A percentile compares a stretch with the other conserved stretches of the same genome.
Conservation (phyloP, 495 filamentous ascomycete species). For the Penicillium simplicissimum region DNA sequence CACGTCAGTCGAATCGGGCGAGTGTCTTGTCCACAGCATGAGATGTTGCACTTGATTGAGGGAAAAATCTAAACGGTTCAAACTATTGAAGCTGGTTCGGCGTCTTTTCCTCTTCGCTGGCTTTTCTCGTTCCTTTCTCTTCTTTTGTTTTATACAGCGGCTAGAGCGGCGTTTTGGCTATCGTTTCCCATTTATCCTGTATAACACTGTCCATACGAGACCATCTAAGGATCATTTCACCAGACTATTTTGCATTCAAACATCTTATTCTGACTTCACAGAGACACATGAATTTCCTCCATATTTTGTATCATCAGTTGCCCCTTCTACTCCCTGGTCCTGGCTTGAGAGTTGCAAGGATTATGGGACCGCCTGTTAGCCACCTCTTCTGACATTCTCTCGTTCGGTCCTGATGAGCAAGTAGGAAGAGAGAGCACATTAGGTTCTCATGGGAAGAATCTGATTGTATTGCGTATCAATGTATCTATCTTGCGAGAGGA, state of each 20-base stretch:
- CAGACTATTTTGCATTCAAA: neutral
- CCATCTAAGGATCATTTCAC: constrained; percentile 10
- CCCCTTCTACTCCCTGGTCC: too few relatives aligned
- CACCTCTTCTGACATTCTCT: neutral
- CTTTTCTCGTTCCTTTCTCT: constrained; percentile 1
- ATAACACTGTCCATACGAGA: constrained; percentile 27
- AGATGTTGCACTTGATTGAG: neutral
- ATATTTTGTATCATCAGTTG: too few relatives aligned
- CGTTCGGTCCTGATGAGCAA: neutral
- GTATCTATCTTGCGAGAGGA: too few relatives aligned
- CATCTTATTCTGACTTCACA: neutral
- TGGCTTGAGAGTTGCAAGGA: too few relatives aligned
- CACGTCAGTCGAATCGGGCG: constrained; percentile 11
- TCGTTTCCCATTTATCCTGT: constrained; percentile 20
- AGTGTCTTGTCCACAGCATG: constrained; percentile 20
- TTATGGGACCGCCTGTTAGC: neutral
- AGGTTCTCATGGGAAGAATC: too few relatives aligned
- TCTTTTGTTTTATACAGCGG: constrained; percentile 26
- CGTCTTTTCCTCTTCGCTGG: neutral
- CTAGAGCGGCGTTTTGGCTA: constrained; percentile 25
- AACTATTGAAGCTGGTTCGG: neutral
- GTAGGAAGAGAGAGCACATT: too few relatives aligned
- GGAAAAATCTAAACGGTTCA: neutral
- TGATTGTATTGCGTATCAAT: too few relatives aligned
- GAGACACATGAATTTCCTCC: neutral